Percentiles rank a stretch among this genome's conserved stretches.
phyloP scores from a whole-genome alignment of 2,329 filamentous ascomycete species.

The Cladophialophora chaetospira region DNA sequence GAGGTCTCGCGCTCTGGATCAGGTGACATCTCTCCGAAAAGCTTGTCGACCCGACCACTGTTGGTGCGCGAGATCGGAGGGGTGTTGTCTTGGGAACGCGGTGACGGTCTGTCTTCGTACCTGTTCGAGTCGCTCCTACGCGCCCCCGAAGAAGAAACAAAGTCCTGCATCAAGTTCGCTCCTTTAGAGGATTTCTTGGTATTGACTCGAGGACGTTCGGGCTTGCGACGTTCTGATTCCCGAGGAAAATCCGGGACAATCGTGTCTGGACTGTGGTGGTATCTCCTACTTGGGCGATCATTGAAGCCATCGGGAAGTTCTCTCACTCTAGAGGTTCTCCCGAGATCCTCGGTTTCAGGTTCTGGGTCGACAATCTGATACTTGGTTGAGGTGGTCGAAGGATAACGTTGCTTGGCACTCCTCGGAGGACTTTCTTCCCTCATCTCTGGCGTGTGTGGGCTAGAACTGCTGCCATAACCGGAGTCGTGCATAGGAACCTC shows the following conservation, averaged over 20 bases:
- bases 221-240: slow-evolving; percentile 25
- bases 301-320: slow-evolving; percentile 19
- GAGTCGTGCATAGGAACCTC: slow-evolving; percentile 44
- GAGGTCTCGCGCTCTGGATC: slow-evolving; percentile 26
- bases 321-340: slow-evolving; percentile 17
- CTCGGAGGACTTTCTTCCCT: slow-evolving; percentile 36
- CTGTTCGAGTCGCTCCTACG: slow-evolving; percentile 26
- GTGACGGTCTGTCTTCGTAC: slow-evolving; percentile 21
- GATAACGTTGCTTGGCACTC: slow-evolving; percentile 17
- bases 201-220: slow-evolving; percentile 25
- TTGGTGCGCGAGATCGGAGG: slow-evolving; percentile 25
- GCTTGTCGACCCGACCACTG: slow-evolving; percentile 27
- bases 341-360: slow-evolving; percentile 21
- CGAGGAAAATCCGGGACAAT: slow-evolving; percentile 15
- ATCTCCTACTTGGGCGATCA: slow-evolving; percentile 13
- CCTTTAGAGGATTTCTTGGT: slow-evolving; percentile 25
- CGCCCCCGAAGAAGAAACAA: slow-evolving; percentile 10
- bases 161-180: slow-evolving; percentile 21
- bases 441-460: slow-evolving; percentile 47
- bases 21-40: slow-evolving; percentile 22
- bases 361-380: slow-evolving; percentile 29
- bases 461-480: slow-evolving; percentile 44
- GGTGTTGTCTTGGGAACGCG: slow-evolving; percentile 26
- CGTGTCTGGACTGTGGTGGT: slow-evolving; percentile 26
- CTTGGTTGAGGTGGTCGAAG: slow-evolving; percentile 24